phyloP scores from a whole-genome alignment of 371 early-diverging fungal species.

The Mucor mucedo region DNA sequence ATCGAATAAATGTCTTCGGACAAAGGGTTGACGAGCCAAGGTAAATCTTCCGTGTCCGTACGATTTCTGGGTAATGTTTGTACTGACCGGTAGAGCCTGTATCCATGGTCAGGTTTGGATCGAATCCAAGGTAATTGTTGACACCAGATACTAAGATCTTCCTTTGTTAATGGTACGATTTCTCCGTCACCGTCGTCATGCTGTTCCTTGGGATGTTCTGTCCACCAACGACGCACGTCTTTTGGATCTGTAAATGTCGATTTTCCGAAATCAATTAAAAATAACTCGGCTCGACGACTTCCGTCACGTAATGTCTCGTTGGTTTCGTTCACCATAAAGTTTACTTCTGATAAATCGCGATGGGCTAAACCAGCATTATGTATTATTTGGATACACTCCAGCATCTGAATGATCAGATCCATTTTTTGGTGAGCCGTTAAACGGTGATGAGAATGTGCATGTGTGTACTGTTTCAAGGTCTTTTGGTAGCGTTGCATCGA shows the following conservation, averaged over 20 bases:
- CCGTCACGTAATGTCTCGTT: slow-evolving; percentile 50
- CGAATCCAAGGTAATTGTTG: slow-evolving; percentile 52
- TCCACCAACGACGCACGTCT: slow-evolving; percentile 59
- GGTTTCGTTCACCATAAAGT: slow-evolving; percentile 67
- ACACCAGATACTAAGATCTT: slow-evolving; percentile 54
- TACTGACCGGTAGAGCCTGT: slow-evolving; percentile 62
- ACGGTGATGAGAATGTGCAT: slow-evolving; percentile 55
- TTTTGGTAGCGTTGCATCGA: slow-evolving; percentile 57
- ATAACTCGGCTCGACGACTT: slow-evolving; percentile 47
- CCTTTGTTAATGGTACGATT: slow-evolving; percentile 38
- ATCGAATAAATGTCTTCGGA: slow-evolving; percentile 69
- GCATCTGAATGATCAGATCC: slow-evolving; percentile 60
- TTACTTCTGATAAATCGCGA: slow-evolving; percentile 67
- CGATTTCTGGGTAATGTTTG: slow-evolving; percentile 62
- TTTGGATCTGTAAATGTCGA: slow-evolving; percentile 52
- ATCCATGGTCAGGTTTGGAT: slow-evolving; percentile 63
- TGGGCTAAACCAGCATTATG: slow-evolving; percentile 65
- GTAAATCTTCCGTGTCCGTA: slow-evolving; percentile 47
- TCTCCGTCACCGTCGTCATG: slow-evolving; percentile 29
- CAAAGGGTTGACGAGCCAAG: slow-evolving; percentile 57
- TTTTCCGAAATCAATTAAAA: slow-evolving; percentile 69
- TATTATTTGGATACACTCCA: slow-evolving; percentile 55
- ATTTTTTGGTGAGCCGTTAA: slow-evolving; percentile 65
- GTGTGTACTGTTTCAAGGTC: slow-evolving; percentile 65
- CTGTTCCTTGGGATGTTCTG: slow-evolving; percentile 28